Percentiles rank a stretch among this genome's conserved stretches.
phyloP scores from a whole-genome alignment of 306 rosid species.

The Cicer pinnatifidum region DNA sequence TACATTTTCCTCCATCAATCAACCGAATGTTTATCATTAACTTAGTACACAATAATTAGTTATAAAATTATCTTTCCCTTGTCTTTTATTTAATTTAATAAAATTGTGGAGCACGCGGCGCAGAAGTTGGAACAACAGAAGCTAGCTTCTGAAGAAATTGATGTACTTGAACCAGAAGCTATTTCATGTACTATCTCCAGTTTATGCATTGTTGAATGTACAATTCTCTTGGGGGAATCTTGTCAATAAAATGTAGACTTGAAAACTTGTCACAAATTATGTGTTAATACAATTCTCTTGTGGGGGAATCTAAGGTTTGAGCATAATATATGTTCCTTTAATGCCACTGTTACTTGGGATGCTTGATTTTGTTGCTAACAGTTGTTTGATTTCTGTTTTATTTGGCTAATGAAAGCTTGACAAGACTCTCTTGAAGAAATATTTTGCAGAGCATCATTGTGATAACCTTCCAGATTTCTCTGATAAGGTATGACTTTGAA shows the following conservation, averaged over 20 bases:
- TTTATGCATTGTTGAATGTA: constrained; percentile 7
- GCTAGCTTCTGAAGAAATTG: constrained; percentile 63
- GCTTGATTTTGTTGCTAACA: constrained; percentile 46
- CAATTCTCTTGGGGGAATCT: constrained; percentile 6
- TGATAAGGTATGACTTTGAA: constrained; percentile 67
- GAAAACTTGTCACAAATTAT: not conserved
- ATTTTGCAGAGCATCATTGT: constrained; percentile 64
- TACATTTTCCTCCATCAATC: too few species aligned
- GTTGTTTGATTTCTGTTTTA: constrained; percentile 41
- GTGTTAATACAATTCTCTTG: not conserved
- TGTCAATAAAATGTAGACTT: constrained; percentile 2
- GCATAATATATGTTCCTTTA: constrained; percentile 2
- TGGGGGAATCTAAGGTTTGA: constrained; percentile 76
- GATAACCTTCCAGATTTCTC: constrained; percentile 77
- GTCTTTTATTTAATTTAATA: too few species aligned
- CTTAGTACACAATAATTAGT: too few species aligned
- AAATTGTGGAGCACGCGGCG: constrained; percentile 50
- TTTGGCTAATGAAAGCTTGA: constrained; percentile 74
- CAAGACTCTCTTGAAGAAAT: constrained; percentile 75
- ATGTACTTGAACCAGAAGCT: constrained; percentile 84
- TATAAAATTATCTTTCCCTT: too few species aligned
- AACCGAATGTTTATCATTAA: too few species aligned
- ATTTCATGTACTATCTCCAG: constrained; percentile 68
- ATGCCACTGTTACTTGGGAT: constrained; percentile 16
- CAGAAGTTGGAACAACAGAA: constrained; percentile 80